A percentile compares a stretch with the other conserved stretches of the same genome.
phyloP scores from a whole-genome alignment of 768 basidiomycete genomes.

The Russula vinacea region DNA sequence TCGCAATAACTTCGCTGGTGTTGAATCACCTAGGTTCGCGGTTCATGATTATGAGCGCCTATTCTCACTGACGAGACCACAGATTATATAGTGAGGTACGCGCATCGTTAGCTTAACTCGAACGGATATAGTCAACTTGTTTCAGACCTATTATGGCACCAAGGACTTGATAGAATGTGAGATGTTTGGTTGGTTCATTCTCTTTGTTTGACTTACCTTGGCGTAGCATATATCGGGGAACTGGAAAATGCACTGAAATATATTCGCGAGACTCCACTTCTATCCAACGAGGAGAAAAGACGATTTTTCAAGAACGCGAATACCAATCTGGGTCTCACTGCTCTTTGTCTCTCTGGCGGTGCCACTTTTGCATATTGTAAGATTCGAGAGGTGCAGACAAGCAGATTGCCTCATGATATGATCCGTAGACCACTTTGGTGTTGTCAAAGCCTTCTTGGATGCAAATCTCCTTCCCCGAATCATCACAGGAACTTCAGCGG shows the following conservation, averaged over 20 bases:
- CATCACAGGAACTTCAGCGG: conserved; percentile 92
- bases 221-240: conserved; percentile 72
- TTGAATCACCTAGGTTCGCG: conserved; percentile 71
- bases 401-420: background rate
- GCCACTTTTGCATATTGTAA: conserved; percentile 92
- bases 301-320: conserved; percentile 88
- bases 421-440: conserved; percentile 75
- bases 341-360: conserved; percentile 93
- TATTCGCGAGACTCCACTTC: conserved; percentile 66
- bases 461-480: conserved; percentile 84
- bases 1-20: conserved; percentile 88
- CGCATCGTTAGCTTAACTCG: conserved; percentile 5
- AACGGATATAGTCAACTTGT: conserved; percentile 13
- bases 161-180: conserved; percentile 85
- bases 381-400: conserved; percentile 29
- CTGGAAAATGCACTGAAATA: conserved; percentile 72
- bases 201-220: background rate
- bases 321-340: conserved; percentile 86
- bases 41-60: background rate
- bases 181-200: conserved; percentile 30
- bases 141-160: conserved; percentile 85
- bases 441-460: conserved; percentile 89
- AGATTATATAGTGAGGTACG: conserved; percentile 85
- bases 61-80: conserved; percentile 23
- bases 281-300: conserved; percentile 85